These are phyloP conservation scores for Nepenthes gracilis DNA, from an alignment of 148 eudicot genomes.

Conservation along the genomic window DNA sequence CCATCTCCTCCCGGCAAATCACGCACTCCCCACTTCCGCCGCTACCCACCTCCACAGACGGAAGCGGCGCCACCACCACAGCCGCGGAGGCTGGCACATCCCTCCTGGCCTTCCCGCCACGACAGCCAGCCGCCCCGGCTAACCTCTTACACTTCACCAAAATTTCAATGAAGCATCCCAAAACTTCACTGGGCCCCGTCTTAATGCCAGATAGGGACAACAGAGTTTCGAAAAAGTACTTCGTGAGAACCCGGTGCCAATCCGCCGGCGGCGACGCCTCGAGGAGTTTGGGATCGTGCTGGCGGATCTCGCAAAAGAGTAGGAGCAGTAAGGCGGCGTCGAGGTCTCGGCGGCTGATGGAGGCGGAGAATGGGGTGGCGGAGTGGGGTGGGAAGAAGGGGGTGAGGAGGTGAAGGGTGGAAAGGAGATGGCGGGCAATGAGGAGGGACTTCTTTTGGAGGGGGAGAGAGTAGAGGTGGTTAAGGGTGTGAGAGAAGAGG, in stretches of 20 bases:
- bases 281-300: constrained; percentile 17
- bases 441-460: constrained; percentile 58
- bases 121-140: constrained; percentile 21
- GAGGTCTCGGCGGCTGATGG: constrained; percentile 29
- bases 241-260: constrained; percentile 21
- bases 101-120: constrained; percentile 10
- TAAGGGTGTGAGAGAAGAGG: constrained; percentile 43
- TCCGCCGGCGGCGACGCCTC: constrained; percentile 11
- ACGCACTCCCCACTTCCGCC: constrained; percentile 41
- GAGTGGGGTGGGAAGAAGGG: constrained; percentile 13
- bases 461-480: constrained; percentile 53
- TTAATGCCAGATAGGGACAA: constrained; percentile 21
- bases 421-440: constrained; percentile 46
- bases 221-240: constrained; percentile 20
- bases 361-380: not conserved
- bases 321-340: constrained; percentile 46
- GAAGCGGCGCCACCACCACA: constrained; percentile 48
- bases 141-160: constrained; percentile 42
- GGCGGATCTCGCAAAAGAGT: constrained; percentile 45
- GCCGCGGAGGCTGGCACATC: constrained; percentile 31
- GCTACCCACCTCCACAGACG: constrained; percentile 31
- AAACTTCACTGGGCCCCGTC: constrained; percentile 13
- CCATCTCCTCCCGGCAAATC: constrained; percentile 71
- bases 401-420: constrained; percentile 27
- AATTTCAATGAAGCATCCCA: constrained; percentile 34